Conservation (phyloP, 495 filamentous ascomycete genomes). For the Stereocaulon alpinum region DNA sequence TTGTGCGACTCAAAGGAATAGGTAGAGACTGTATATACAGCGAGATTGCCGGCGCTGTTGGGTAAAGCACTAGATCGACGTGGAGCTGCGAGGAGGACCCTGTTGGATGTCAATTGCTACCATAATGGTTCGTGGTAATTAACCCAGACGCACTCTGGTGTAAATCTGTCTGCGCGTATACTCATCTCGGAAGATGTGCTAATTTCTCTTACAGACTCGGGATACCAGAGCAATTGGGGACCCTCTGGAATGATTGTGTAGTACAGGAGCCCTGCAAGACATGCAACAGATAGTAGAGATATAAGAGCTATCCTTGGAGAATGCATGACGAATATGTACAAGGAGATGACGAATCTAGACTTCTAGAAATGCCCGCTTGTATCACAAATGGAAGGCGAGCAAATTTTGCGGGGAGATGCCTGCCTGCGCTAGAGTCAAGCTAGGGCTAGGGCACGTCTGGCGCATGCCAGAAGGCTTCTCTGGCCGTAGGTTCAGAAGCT, state of each 20-base stretch:
- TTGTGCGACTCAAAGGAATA: slow-evolving; percentile 79
- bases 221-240: slow-evolving; percentile 10
- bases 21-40: slow-evolving; percentile 62
- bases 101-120: slow-evolving; percentile 19
- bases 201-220: not conserved
- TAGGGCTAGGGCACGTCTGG: too few relatives aligned
- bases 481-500: too few relatives aligned
- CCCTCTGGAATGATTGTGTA: slow-evolving; percentile 16
- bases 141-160: slow-evolving; percentile 45
- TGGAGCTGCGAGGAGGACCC: slow-evolving; percentile 73
- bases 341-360: not conserved
- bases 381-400: not conserved
- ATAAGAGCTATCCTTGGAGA: slow-evolving; percentile 3
- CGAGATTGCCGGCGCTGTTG: slow-evolving; percentile 57
- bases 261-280: slow-evolving; percentile 18
- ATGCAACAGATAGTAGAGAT: slow-evolving; percentile 13
- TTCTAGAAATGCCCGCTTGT: not conserved
- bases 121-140: not conserved
- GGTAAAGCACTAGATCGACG: slow-evolving; percentile 68
- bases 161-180: slow-evolving; percentile 58
- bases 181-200: slow-evolving; percentile 42
- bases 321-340: slow-evolving; percentile 2
- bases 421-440: too few relatives aligned
- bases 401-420: not conserved
- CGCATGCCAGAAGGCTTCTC: too few relatives aligned